phyloP scores from a whole-genome alignment of 2,329 filamentous ascomycete species.

The Monosporascus sp. region DNA sequence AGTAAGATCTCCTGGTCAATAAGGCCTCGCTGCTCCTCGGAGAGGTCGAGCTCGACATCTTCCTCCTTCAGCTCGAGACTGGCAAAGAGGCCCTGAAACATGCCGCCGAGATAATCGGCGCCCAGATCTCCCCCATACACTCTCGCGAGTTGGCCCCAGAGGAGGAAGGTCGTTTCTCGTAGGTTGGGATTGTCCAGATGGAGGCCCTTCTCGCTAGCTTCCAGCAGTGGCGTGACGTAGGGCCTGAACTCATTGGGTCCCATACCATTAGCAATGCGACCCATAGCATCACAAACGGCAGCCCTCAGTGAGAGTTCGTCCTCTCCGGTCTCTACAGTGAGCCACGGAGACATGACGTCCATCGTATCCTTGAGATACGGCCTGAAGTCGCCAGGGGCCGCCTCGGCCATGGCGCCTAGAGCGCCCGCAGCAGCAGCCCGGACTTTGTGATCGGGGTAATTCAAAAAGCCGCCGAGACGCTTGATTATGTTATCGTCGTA shows the following conservation, averaged over 20 bases:
- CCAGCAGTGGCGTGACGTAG: slow-evolving; percentile 86
- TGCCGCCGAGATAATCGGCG: slow-evolving; percentile 65
- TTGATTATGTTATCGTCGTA: slow-evolving; percentile 81
- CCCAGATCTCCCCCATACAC: slow-evolving; percentile 83
- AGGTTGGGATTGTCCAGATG: slow-evolving; percentile 83
- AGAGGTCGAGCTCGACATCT: slow-evolving; percentile 67
- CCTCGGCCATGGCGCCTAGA: slow-evolving; percentile 82
- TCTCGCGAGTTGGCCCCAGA: slow-evolving; percentile 92
- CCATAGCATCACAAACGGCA: slow-evolving; percentile 87
- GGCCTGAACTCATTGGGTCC: slow-evolving; percentile 82
- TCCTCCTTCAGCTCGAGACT: slow-evolving; percentile 86
- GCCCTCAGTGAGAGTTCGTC: slow-evolving; percentile 87
- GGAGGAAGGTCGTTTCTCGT: slow-evolving; percentile 92
- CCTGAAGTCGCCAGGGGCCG: slow-evolving; percentile 74
- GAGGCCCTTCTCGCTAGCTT: slow-evolving; percentile 85
- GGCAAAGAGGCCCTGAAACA: slow-evolving; percentile 74
- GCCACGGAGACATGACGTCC: slow-evolving; percentile 78
- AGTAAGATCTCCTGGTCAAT: slow-evolving; percentile 51
- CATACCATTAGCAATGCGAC: slow-evolving; percentile 85
- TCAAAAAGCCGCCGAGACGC: slow-evolving; percentile 76
- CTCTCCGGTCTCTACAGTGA: slow-evolving; percentile 79
- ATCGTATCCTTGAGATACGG: slow-evolving; percentile 93
- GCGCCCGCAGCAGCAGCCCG: slow-evolving; percentile 87
- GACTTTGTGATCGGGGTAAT: slow-evolving; percentile 80
- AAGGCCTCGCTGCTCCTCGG: slow-evolving; percentile 45